Evolutionary conservation across 2,329 filamentous ascomycete genomes (phyloP), one percentile per base, ranked within the genome.

Genomic region (Claviceps africana): DNA sequence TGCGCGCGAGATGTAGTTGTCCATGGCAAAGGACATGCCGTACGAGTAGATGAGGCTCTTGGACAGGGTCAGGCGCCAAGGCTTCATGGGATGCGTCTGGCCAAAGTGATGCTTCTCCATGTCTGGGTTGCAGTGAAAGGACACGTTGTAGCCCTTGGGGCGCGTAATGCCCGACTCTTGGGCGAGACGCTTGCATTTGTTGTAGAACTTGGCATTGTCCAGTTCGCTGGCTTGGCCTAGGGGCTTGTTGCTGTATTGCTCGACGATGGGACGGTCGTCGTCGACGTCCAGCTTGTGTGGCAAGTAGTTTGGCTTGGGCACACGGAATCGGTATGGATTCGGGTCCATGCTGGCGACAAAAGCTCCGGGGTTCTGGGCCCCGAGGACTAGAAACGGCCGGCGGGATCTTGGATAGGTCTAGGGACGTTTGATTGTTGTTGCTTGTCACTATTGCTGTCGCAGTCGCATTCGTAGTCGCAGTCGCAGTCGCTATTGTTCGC

Each of bases 41-140:
- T 97, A 97, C 1, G 88, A 86, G 64, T 94, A 84, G 57, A 98
- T 88, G 47, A 98, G 79, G 61, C 93, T 88, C 67, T 98, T 97
- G 53, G 93, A 94, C 52, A 98, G 77, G 17, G 90, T 96, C 57
- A 98, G 73, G 37, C 93, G 87, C 91, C 93, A 97, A 54, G 93
- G 93, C 68, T 98, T 98, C 93, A 98, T 98, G 21, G 93, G 93
- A 72, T 98, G 93, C 10, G 88, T 90, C 70, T 88, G 85, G 58
- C 93, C 93, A 67, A 98, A 98, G 68, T 98, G 93, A 69, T 97
- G 91, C 64, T 86, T 86, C 71, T 98, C 93, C 65, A 97, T 94
- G 55, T 88, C 83, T 1, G 90, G 87, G 62, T 96, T 96, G 70
- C 89, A 88, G 67, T 98, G 93, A 70, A 90, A 97, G 10, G 91